Evolutionary conservation across 1,284 basidiomycete species (phyloP), one percentile per base, ranked within the genome.

Genomic region (Anthracocystis setariae): DNA sequence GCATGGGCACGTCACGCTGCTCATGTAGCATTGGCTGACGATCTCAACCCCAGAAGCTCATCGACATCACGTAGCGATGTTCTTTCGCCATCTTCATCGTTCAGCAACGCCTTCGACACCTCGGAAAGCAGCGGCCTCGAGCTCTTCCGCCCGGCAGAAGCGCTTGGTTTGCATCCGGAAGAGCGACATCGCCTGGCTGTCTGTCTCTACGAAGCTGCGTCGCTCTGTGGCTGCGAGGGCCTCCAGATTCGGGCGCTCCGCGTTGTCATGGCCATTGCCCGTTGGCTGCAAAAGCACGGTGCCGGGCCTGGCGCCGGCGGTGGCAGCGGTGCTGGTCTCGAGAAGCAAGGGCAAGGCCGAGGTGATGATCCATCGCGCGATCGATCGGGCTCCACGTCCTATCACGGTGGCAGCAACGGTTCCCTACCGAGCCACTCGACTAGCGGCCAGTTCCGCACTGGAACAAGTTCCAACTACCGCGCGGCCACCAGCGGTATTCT

Each of bases 201-300:
- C 9, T 92, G 91, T 39, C 90, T 96, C 24, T 94, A 95, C 82
- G 93, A 95, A 81, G 92, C 95, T 7, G 93, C 94, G 5, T 93
- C 93, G 1, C 85, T 96, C 9, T 94, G 93, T 79, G 91, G 89
- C 74, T 92, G 91, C 82, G 88, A 92, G 72, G 91, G 90, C 76
- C 85, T 97, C 52, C 92, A 95, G 79, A 93, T 95, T 73, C 87
- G 93, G 88, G 76, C 79, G 3, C 52, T 80, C 23, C 53, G 78
- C 17, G 70, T 67, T 37, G 74, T 78, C 40, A 77, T 80, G 76
- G 66, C 65, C 24, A 67, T 73, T 37, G 70, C 70, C 10, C 64
- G 70, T 9, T 73, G 70, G 70, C 50, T 74, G 52, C 70, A 73
- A 51, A 73, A 68, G 57, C 70, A 73, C 54, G 65, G 70, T 4